phyloP scores from a whole-genome alignment of 306 rosid species.

The Alnus rubra region DNA sequence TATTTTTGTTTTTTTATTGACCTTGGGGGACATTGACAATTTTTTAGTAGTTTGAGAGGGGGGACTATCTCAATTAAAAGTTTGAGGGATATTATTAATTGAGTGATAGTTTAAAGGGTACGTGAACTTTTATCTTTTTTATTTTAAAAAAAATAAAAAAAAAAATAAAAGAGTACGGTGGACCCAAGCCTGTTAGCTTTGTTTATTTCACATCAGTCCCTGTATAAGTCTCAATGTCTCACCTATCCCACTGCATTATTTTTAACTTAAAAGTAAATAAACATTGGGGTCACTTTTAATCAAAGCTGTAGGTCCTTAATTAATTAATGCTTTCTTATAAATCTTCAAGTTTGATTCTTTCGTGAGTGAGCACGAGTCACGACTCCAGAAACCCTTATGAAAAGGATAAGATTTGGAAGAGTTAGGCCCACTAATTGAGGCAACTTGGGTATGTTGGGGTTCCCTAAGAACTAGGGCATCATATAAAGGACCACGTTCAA shows the following conservation, averaged over 20 bases:
- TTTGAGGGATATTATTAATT: no score
- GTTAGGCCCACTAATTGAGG: slow-evolving; percentile 12
- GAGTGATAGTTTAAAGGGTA: no score
- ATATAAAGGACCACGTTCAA: slow-evolving; percentile 9
- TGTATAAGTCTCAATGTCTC: neutral
- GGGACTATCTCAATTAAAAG: no score
- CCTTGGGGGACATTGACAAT: no score
- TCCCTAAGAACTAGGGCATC: slow-evolving; percentile 7
- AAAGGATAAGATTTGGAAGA: slow-evolving; percentile 6
- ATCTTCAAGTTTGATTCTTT: neutral
- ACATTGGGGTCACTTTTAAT: neutral
- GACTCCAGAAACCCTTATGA: neutral
- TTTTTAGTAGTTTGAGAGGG: no score
- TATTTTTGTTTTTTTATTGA: no score
- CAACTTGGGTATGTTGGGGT: slow-evolving; percentile 20
- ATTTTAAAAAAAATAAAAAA: no score
- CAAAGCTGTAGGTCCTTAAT: neutral
- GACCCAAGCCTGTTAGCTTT: no score
- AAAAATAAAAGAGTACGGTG: no score
- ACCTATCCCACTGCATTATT: neutral
- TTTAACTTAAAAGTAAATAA: neutral
- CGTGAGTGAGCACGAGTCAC: neutral
- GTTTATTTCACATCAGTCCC: neutral
- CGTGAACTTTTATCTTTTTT: no score
- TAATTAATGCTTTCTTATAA: neutral